These are phyloP conservation scores for Penicillium longicatenatum DNA, from an alignment of 495 filamentous ascomycete genomes.

Conservation along the genomic window DNA sequence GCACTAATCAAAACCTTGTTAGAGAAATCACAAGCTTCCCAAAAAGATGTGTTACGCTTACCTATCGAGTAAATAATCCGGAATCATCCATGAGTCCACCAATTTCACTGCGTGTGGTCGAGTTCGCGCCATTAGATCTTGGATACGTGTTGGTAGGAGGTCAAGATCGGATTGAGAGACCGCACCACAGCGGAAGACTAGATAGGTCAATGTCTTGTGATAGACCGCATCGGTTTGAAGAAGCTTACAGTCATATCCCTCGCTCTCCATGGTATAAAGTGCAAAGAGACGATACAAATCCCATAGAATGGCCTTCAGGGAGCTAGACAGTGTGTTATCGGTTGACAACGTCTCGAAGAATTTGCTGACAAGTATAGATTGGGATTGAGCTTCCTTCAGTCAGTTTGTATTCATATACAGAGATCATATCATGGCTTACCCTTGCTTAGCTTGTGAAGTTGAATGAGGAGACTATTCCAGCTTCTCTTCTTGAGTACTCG, in stretches of 20 bases:
- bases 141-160: conserved; percentile 34
- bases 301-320: conserved; percentile 26
- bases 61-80: conserved; percentile 51
- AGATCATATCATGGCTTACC: conserved; percentile 16
- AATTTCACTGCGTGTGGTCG: conserved; percentile 50
- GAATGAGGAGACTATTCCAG: conserved; percentile 50
- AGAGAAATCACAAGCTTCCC: background rate
- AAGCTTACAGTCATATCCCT: conserved; percentile 33
- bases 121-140: conserved; percentile 43
- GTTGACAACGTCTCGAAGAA: conserved; percentile 38
- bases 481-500: conserved; percentile 44
- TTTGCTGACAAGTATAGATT: conserved; percentile 45
- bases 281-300: conserved; percentile 48
- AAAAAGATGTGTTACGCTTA: conserved; percentile 1
- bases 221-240: too few relatives aligned
- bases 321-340: conserved; percentile 26
- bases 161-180: conserved; percentile 36
- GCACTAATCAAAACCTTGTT: conserved; percentile 23
- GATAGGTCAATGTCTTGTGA: background rate
- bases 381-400: conserved; percentile 37
- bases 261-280: conserved; percentile 43
- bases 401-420: background rate
- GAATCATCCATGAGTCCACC: conserved; percentile 51
- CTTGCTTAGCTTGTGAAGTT: conserved; percentile 47
- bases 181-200: conserved; percentile 40